phyloP scores from a whole-genome alignment of 2,329 filamentous ascomycete species.

The Escovopsis weberi region DNA sequence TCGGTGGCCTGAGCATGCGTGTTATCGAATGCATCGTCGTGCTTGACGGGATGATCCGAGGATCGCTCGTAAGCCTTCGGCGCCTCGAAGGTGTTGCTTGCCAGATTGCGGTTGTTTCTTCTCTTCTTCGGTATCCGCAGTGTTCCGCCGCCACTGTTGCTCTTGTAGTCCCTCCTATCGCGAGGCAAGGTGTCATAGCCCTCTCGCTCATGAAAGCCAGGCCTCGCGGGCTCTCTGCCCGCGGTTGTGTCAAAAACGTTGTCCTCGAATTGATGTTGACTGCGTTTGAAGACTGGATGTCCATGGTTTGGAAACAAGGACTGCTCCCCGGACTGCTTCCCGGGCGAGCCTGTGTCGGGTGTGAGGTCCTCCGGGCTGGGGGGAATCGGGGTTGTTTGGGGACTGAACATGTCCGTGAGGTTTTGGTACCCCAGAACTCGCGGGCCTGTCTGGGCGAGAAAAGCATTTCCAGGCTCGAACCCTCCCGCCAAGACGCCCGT shows the following conservation, averaged over 20 bases:
- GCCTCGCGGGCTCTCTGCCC: background rate
- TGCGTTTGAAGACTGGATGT: no score
- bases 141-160: slow-evolving; percentile 19
- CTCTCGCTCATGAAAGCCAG: background rate
- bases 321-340: slow-evolving; percentile 1
- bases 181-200: slow-evolving; percentile 4
- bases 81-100: slow-evolving; percentile 1
- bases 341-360: slow-evolving; percentile 1
- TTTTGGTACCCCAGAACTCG: no score
- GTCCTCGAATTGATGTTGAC: no score
- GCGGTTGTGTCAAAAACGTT: no score
- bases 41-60: background rate
- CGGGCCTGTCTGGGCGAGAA: background rate
- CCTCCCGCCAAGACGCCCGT: background rate
- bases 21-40: slow-evolving; percentile 7
- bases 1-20: background rate
- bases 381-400: background rate
- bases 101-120: slow-evolving; percentile 7
- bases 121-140: slow-evolving; percentile 18
- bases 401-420: no score
- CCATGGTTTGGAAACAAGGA: no score
- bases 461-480: background rate
- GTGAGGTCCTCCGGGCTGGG: background rate
- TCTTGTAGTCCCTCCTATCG: slow-evolving; percentile 11
- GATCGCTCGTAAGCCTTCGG: background rate